Base-by-base conservation (phyloP, 208 protist species). In the Acanthamoeba royreba region DNA sequence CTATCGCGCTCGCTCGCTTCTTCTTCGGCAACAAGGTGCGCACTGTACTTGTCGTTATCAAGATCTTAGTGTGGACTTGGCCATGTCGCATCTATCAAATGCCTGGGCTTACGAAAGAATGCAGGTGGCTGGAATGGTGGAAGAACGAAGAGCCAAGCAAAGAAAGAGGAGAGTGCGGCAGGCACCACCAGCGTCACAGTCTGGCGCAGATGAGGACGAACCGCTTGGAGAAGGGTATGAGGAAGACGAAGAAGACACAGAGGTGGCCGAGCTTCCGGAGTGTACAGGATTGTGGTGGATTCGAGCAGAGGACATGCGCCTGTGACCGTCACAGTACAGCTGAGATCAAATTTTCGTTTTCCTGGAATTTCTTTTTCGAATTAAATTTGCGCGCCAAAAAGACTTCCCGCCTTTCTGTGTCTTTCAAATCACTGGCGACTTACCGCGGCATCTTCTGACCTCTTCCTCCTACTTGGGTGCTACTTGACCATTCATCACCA, bases 21-120 rank as follows among this genome's bases (percentile, higher is more conserved):
- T 83, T 83, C 72, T 83, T 83, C 35, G 72, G 72, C 72, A 45
- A 83, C 72, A 83, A 83, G 72, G 63, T 40, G 15, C 58, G 25
- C 28, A 4, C 2, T n/a, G 4, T 8, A 13, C n/a, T 74, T 35
- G 5, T 40, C n/a, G 15, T 33, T 31, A 22, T 19, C 55, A 8
- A 17, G 9, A 9, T 66, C 33, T 66, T 66, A n/a, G 9, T 17
- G 15, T 35, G 22, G 9, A 11, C 55, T 63, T 61, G 52, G 5
- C 58, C 28, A 31, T 69, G 58, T 69, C 28, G 58, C n/a, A 7
- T n/a, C n/a, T n/a, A n/a, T n/a, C n/a, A n/a, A n/a, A n/a, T n/a
- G n/a, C n/a, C n/a, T n/a, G n/a, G n/a, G n/a, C n/a, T n/a, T n/a
- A n/a, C n/a, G n/a, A n/a, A n/a, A n/a, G n/a, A n/a, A n/a, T n/a